phyloP scores from a whole-genome alignment of 225 moss, liverwort and hornwort species.

The Polytrichum commune region DNA sequence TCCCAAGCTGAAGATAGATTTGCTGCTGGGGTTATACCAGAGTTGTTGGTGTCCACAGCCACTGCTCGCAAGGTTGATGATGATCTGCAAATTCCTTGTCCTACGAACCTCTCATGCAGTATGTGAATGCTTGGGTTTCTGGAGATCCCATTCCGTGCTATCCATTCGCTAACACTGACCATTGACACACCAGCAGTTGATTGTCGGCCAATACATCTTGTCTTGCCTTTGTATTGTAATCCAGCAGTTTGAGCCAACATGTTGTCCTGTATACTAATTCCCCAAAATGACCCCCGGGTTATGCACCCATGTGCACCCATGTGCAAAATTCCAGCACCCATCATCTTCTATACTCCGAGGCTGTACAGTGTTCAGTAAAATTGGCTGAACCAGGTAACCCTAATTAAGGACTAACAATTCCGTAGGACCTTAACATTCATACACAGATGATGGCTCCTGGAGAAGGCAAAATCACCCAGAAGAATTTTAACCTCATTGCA shows the following conservation, averaged over 20 bases:
- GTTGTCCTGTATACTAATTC: not conserved
- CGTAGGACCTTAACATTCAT: not conserved
- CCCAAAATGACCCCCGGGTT: not conserved
- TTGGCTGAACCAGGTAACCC: not conserved
- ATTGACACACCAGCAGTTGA: not conserved
- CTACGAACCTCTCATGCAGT: not conserved
- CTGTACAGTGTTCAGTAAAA: too few relatives aligned
- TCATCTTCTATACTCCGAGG: not conserved
- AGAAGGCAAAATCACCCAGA: not conserved
- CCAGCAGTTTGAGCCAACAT: not conserved
- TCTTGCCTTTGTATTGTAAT: too few relatives aligned
- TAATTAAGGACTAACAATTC: not conserved
- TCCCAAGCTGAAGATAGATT: conserved; percentile 28
- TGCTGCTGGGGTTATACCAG: not conserved
- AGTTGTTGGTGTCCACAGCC: conserved; percentile 25
- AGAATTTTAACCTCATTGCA: too few relatives aligned
- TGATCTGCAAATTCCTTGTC: not conserved
- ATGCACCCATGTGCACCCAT: not conserved
- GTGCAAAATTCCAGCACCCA: conserved; percentile 1
- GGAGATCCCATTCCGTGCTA: not conserved
- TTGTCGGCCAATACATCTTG: too few relatives aligned
- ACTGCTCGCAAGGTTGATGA: conserved; percentile 15
- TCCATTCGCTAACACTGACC: not conserved
- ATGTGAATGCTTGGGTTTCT: not conserved
- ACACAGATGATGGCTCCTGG: not conserved